Conservation (phyloP, 129 eudicot species). For the Mikania micrantha region DNA sequence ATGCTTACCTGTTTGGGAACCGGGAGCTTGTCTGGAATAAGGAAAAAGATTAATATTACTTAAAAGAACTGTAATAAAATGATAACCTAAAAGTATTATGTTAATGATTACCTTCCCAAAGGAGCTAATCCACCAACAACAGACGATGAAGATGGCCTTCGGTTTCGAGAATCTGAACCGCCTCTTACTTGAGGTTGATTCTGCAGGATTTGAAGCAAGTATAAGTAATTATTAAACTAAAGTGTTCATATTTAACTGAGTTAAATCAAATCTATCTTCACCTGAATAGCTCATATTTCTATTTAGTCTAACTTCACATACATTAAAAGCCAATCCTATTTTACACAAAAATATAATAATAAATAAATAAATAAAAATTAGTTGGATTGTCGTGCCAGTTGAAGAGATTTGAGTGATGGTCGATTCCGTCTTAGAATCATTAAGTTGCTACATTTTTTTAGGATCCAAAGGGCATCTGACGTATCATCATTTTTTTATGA, state of each 20-base stretch:
- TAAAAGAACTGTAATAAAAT: neutral
- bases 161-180: slow-evolving; percentile 48
- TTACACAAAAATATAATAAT: no score
- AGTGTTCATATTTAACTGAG: neutral
- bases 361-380: neutral
- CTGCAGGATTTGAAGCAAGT: slow-evolving; percentile 22
- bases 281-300: neutral
- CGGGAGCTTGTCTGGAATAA: slow-evolving; percentile 47
- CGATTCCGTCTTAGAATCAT: neutral
- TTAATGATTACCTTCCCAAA: slow-evolving; percentile 60
- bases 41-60: slow-evolving; percentile 16
- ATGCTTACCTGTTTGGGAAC: slow-evolving; percentile 78
- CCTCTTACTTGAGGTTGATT: slow-evolving; percentile 75
- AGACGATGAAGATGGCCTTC: slow-evolving; percentile 87
- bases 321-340: neutral
- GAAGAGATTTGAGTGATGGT: neutral
- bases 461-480: no score
- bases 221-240: neutral
- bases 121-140: slow-evolving; percentile 95
- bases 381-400: neutral
- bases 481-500: no score
- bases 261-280: neutral
- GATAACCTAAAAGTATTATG: neutral
- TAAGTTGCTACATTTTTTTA: neutral
- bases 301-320: neutral